Conservation (phyloP, 23 red algal species). For the Gracilaria vermiculophylla region DNA sequence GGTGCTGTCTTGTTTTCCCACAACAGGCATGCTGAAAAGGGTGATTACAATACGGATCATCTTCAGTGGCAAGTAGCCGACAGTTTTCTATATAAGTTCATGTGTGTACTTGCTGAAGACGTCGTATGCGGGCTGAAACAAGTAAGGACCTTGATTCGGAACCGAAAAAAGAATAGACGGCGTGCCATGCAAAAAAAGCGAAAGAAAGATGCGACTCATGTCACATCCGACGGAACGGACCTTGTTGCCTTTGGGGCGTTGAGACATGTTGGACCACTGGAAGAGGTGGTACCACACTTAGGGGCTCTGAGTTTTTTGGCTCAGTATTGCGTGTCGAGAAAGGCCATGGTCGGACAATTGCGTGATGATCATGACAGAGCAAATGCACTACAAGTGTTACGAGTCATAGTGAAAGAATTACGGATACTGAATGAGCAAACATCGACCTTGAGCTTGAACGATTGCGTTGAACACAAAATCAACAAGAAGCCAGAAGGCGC, state of each 20-base stretch:
- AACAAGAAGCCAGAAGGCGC: not conserved
- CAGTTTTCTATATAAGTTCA: not conserved
- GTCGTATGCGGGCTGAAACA: conserved; percentile 3
- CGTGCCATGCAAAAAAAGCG: conserved; percentile 42
- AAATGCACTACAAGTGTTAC: not conserved
- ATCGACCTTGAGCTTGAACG: not conserved
- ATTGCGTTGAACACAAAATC: not conserved
- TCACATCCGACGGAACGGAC: not conserved
- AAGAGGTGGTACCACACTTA: not conserved
- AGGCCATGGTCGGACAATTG: not conserved
- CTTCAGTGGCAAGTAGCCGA: conserved; percentile 4
- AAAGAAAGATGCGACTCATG: not conserved
- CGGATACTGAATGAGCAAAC: conserved; percentile 10
- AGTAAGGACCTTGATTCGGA: not conserved
- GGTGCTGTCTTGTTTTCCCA: conserved; percentile 37
- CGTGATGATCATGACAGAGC: not conserved
- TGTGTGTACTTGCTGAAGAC: not conserved
- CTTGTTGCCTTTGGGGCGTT: conserved; percentile 11
- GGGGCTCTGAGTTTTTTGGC: conserved; percentile 27
- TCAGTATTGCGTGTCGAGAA: not conserved
- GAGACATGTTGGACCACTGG: not conserved
- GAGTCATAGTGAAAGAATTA: not conserved
- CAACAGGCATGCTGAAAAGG: not conserved
- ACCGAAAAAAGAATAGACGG: conserved; percentile 43
- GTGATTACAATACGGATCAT: not conserved